These are phyloP conservation scores for Ceratocystis smalleyi DNA, from an alignment of 2,329 filamentous ascomycete genomes.

Conservation along the genomic window DNA sequence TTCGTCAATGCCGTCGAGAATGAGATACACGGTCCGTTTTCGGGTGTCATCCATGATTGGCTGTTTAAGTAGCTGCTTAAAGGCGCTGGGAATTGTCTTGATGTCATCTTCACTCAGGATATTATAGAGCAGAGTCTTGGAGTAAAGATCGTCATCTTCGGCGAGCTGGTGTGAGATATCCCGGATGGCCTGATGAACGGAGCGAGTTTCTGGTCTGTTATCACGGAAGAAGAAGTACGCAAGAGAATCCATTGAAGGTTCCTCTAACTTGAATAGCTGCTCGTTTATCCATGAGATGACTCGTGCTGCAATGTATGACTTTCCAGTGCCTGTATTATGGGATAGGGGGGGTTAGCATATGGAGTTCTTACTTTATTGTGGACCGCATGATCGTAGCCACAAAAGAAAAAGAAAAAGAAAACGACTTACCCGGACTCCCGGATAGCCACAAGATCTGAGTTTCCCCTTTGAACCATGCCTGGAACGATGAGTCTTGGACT, in stretches of 20 bases:
- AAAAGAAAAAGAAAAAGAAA: background rate
- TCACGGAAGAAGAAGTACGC: constrained; percentile 36
- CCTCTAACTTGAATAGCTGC: constrained; percentile 22
- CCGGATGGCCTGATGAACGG: constrained; percentile 30
- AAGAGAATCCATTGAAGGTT: constrained; percentile 20
- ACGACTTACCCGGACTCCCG: constrained; percentile 27
- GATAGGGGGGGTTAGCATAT: background rate
- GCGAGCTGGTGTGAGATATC: constrained; percentile 34
- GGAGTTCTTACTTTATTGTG: background rate
- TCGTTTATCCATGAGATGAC: constrained; percentile 28
- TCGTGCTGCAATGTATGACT: constrained; percentile 31
- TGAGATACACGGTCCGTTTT: constrained; percentile 27
- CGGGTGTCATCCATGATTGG: constrained; percentile 25
- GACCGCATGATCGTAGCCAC: background rate
- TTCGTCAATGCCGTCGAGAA: constrained; percentile 34
- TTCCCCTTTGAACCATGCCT: constrained; percentile 27
- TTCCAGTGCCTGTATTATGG: constrained; percentile 27
- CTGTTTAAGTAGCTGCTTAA: constrained; percentile 27
- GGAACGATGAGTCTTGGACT: constrained; percentile 26
- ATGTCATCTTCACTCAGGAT: constrained; percentile 28
- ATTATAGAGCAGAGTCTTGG: constrained; percentile 26
- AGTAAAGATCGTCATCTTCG: constrained; percentile 31
- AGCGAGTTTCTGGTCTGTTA: constrained; percentile 31
- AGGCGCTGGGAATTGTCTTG: constrained; percentile 30
- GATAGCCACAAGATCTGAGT: constrained; percentile 30